Evolutionary conservation across 441 rosid genomes (phyloP).

Genomic region (Iberis amara): DNA sequence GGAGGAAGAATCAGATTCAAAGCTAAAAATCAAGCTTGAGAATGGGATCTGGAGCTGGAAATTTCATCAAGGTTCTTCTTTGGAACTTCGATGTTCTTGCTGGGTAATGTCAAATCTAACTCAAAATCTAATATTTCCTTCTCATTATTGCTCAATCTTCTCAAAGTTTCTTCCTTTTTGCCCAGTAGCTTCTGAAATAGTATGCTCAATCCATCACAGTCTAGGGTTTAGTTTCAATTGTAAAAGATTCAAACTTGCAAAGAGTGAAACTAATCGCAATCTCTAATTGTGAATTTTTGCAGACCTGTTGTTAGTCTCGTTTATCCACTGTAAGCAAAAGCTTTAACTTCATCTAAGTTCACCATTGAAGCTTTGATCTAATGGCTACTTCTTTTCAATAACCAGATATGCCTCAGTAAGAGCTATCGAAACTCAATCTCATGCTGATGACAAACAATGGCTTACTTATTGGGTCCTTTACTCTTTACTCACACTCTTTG

Average conservation of each 20-base stretch:
- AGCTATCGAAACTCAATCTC: constrained; percentile 91
- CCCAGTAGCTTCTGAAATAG: neutral
- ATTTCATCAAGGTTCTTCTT: constrained; percentile 62
- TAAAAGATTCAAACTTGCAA: neutral
- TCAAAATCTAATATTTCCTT: neutral
- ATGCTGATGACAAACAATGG: constrained; percentile 86
- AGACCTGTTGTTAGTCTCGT: constrained; percentile 90
- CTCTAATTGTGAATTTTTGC: constrained; percentile 29
- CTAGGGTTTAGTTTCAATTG: neutral
- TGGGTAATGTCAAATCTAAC: constrained; percentile 39
- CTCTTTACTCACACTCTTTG: constrained; percentile 72
- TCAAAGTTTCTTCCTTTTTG: constrained; percentile 17
- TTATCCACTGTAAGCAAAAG: constrained; percentile 67
- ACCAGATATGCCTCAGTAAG: constrained; percentile 75
- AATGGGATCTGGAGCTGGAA: constrained; percentile 62
- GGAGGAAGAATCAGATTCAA: constrained; percentile 21
- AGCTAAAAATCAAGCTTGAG: constrained; percentile 1
- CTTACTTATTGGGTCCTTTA: constrained; percentile 94
- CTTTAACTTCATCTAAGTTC: no score
- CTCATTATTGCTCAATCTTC: neutral
- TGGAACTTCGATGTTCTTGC: constrained; percentile 93
- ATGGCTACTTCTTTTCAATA: constrained; percentile 8
- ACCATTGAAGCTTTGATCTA: constrained; percentile 11
- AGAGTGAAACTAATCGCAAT: constrained; percentile 1
- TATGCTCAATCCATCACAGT: neutral